These are phyloP conservation scores for Yamadazyma takamatsuzukensis DNA, from an alignment of 805 yeast genomes.

Conservation along the genomic window DNA sequence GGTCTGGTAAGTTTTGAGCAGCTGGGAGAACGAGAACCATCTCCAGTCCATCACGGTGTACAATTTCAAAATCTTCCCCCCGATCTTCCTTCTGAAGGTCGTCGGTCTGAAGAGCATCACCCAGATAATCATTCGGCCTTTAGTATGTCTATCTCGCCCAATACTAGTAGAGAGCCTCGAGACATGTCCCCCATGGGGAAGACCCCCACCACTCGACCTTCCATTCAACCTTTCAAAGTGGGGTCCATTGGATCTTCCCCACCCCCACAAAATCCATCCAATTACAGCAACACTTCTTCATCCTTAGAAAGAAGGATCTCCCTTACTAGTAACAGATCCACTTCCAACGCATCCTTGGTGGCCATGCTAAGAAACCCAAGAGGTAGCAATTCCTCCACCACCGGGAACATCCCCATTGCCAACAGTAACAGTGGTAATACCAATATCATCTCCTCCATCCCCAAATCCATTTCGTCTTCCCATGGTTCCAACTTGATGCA, in stretches of 20 bases:
- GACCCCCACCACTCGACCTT: slow-evolving; percentile 20
- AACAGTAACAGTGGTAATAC: slow-evolving; percentile 8
- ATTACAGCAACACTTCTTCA: slow-evolving; percentile 13
- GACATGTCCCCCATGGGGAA: slow-evolving; percentile 8
- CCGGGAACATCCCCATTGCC: slow-evolving; percentile 12
- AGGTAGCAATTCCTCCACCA: slow-evolving; percentile 40
- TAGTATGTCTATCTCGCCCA: slow-evolving; percentile 24
- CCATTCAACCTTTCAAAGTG: slow-evolving; percentile 59
- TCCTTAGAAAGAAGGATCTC: slow-evolving; percentile 37
- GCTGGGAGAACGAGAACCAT: too few species aligned
- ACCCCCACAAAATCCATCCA: slow-evolving; percentile 22
- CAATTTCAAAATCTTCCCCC: too few species aligned
- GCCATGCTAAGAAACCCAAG: slow-evolving; percentile 50
- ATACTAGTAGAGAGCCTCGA: slow-evolving; percentile 8
- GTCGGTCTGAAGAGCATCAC: background rate
- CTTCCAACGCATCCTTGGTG: slow-evolving; percentile 52
- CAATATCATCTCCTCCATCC: slow-evolving; percentile 18
- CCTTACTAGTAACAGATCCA: slow-evolving; percentile 44
- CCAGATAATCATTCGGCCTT: background rate
- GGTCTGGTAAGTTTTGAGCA: too few species aligned
- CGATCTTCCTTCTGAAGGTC: too few species aligned
- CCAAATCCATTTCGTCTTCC: slow-evolving; percentile 37
- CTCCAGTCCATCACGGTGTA: too few species aligned
- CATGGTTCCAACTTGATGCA: slow-evolving; percentile 32
- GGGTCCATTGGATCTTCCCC: slow-evolving; percentile 53